phyloP scores from a whole-genome alignment of 2,329 filamentous ascomycete species.

The Fusarium chuoi region DNA sequence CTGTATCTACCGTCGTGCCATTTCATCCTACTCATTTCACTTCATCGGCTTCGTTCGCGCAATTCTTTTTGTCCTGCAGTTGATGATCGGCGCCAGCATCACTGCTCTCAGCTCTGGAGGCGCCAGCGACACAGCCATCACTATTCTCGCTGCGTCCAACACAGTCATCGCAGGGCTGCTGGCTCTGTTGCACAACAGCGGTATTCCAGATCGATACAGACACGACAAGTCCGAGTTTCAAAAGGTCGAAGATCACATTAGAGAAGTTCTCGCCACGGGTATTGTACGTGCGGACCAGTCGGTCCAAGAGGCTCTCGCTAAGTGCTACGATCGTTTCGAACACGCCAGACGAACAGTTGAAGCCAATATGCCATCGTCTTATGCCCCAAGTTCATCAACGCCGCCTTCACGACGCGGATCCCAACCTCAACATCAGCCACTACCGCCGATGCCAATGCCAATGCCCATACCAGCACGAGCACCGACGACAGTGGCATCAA shows the following conservation, averaged over 20 bases:
- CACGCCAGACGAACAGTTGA: constrained; percentile 59
- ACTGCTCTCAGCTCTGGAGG: constrained; percentile 61
- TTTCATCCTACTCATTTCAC: constrained; percentile 58
- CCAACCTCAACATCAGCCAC: not conserved
- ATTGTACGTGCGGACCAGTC: constrained; percentile 56
- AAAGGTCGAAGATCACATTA: constrained; percentile 61
- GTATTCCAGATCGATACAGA: constrained; percentile 62
- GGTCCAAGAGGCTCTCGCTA: constrained; percentile 58
- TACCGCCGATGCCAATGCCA: not conserved
- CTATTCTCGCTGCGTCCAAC: constrained; percentile 61
- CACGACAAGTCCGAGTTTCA: constrained; percentile 61
- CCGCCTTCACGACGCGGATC: constrained; percentile 15
- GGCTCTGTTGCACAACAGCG: constrained; percentile 64
- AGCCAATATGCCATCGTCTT: constrained; percentile 58
- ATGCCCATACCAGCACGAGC: not conserved
- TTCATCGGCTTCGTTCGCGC: constrained; percentile 55
- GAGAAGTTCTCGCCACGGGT: constrained; percentile 59
- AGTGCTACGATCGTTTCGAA: constrained; percentile 59
- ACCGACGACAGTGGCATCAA: not conserved
- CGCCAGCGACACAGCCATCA: constrained; percentile 53
- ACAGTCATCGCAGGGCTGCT: constrained; percentile 62
- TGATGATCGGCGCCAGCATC: constrained; percentile 59
- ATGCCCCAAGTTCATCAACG: constrained; percentile 44
- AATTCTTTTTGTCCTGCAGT: constrained; percentile 60
- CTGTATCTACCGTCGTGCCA: constrained; percentile 56